phyloP scores from a whole-genome alignment of 176 grass and related monocot genomes.

The Stipa capillata region DNA sequence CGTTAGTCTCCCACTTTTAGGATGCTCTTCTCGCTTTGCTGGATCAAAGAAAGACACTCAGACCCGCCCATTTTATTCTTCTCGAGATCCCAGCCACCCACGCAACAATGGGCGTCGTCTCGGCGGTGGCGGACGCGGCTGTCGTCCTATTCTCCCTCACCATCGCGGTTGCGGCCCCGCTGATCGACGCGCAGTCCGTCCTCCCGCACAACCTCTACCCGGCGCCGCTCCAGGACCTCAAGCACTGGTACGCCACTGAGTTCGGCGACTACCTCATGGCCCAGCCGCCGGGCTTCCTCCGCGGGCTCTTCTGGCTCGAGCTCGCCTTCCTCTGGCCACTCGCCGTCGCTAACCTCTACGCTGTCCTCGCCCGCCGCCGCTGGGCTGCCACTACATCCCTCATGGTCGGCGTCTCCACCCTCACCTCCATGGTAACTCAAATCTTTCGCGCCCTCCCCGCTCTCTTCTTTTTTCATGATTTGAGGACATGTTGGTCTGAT shows the following conservation, averaged over 20 bases:
- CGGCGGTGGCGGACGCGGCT: constrained; percentile 22
- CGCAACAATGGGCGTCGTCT: constrained; percentile 58
- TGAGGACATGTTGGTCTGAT: neutral
- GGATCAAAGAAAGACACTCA: too few species aligned
- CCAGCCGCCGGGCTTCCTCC: constrained; percentile 51
- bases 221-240: constrained; percentile 39
- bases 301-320: constrained; percentile 36
- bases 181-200: constrained; percentile 53
- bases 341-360: constrained; percentile 43
- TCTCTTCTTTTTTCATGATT: neutral
- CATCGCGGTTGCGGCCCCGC: constrained; percentile 37
- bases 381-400: constrained; percentile 60
- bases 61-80: too few species aligned
- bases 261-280: constrained; percentile 68
- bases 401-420: constrained; percentile 38
- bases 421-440: constrained; percentile 60
- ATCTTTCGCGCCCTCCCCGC: neutral
- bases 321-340: constrained; percentile 63
- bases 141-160: constrained; percentile 52
- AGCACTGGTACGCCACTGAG: constrained; percentile 48
- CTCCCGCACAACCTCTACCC: constrained; percentile 38
- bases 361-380: constrained; percentile 35
- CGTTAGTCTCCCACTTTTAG: too few species aligned
- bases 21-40: too few species aligned
- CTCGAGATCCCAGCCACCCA: too few species aligned